Evolutionary conservation across 768 basidiomycete genomes (phyloP), one percentile per base, ranked within the genome.

Genomic region (Collybia mongolica): DNA sequence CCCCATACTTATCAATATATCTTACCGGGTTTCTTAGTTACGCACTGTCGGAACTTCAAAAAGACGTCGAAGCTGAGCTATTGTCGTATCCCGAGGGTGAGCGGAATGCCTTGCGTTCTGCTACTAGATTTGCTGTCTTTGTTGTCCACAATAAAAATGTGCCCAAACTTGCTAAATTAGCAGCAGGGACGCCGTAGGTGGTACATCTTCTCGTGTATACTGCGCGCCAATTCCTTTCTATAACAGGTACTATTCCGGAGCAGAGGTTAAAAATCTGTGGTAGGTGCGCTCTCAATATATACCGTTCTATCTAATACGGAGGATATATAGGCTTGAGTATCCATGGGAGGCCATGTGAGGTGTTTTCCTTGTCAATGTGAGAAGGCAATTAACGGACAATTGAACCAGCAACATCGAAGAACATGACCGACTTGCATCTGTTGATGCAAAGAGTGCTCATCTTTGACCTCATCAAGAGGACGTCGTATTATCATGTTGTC

Each of bases 141-240:
- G 96, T 98, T 41, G 91, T 95, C 20, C 90, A 94, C 70, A 92
- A 94, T 75, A 98, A 98, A 73, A 74, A 84, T 53, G 98, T 98
- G 71, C 73, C 76, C 26, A 99, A 99, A 72, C 64, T 84, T 29
- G 94, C 83, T 22, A 69, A 81, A 39, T 70, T 99, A 32, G 90
- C 93, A 2, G 58, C 73, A 1, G 80, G 81, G 51, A 74, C 77
- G 22, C 80, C 77, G 88, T 92, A 63, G 63, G 82, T 69, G 20
- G 7, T 2, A 40, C 48, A 11, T 7, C 17, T 36, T 54, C 15
- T 48, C 42, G 24, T 12, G 35, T 42, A 44, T 32, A 28, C 48
- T 39, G 17, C 48, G 23, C 41, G 45, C 46, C 38, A 37, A 37
- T 38, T 26, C 44, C 44, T 38, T 23, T 62, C 62, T 52, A 78